Conservation (phyloP, 805 yeast genomes). For the Hyphopichia homilentoma region DNA sequence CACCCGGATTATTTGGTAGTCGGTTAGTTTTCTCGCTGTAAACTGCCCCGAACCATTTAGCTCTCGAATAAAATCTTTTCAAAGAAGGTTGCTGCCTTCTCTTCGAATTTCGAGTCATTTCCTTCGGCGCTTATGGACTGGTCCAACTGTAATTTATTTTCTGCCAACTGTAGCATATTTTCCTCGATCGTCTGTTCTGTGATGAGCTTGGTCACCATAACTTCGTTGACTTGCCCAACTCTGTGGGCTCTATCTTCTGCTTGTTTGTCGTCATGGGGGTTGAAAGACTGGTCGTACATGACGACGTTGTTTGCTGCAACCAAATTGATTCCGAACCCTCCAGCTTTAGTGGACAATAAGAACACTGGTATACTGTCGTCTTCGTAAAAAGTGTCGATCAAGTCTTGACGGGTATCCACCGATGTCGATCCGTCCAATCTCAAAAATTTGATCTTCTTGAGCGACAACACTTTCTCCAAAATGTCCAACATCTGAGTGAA, state of each 20-base stretch:
- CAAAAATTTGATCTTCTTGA: constrained; percentile 63
- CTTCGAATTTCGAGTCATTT: constrained; percentile 44
- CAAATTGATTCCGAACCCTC: constrained; percentile 96
- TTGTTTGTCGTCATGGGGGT: constrained; percentile 97
- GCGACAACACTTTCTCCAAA: constrained; percentile 68
- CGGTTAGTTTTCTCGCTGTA: neutral
- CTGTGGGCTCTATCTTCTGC: constrained; percentile 99
- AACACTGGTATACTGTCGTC: constrained; percentile 82
- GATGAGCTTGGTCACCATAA: constrained; percentile 71
- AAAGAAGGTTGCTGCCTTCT: constrained; percentile 48
- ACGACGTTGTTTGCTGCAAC: constrained; percentile 93
- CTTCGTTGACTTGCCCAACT: constrained; percentile 89
- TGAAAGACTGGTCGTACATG: constrained; percentile 89
- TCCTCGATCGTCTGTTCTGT: constrained; percentile 81
- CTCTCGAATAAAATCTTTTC: constrained; percentile 43
- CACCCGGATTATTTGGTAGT: neutral
- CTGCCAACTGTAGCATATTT: constrained; percentile 79
- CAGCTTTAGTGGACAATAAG: constrained; percentile 90
- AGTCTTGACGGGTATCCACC: constrained; percentile 87
- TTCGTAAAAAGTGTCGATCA: constrained; percentile 85
- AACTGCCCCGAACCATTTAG: neutral
- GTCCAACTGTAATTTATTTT: constrained; percentile 87
- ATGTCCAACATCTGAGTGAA: constrained; percentile 92
- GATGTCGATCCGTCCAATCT: constrained; percentile 92
- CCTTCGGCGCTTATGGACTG: constrained; percentile 47